phyloP scores from a whole-genome alignment of 2,329 filamentous ascomycete species.

The Clonostachys rhizophaga region DNA sequence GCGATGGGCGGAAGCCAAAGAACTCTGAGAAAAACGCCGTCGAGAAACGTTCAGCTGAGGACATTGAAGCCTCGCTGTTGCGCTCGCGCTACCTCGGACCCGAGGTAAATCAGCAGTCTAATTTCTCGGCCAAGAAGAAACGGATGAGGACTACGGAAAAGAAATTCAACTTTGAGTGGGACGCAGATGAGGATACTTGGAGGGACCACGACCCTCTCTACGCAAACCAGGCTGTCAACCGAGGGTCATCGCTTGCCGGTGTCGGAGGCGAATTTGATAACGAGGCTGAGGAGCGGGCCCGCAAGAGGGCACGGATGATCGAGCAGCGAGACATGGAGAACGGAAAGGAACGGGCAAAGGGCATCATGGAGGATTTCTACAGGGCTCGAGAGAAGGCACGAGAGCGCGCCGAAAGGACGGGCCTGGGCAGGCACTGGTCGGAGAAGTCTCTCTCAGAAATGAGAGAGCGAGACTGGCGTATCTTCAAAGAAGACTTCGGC shows the following conservation, averaged over 20 bases:
- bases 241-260: constrained; percentile 36
- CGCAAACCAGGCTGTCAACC: constrained; percentile 20
- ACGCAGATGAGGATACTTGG: constrained; percentile 82
- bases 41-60: constrained; percentile 43
- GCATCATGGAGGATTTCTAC: constrained; percentile 80
- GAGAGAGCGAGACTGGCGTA: constrained; percentile 97
- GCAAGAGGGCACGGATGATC: constrained; percentile 62
- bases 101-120: constrained; percentile 75
- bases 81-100: constrained; percentile 87
- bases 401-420: constrained; percentile 68
- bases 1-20: constrained; percentile 24
- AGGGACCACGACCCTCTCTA: constrained; percentile 72
- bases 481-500: constrained; percentile 99
- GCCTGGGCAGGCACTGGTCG: constrained; percentile 90
- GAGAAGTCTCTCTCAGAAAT: constrained; percentile 91
- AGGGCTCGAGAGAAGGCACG: constrained; percentile 56
- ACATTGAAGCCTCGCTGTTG: constrained; percentile 69
- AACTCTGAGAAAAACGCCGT: constrained; percentile 14
- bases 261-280: constrained; percentile 47
- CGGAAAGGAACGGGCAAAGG: constrained; percentile 69
- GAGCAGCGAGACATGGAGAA: constrained; percentile 71
- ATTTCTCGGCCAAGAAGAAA: constrained; percentile 95
- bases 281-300: constrained; percentile 47
- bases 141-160: constrained; percentile 86
- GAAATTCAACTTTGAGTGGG: constrained; percentile 99